phyloP scores from a whole-genome alignment of 306 rosid genomes.

The Delonix regia region DNA sequence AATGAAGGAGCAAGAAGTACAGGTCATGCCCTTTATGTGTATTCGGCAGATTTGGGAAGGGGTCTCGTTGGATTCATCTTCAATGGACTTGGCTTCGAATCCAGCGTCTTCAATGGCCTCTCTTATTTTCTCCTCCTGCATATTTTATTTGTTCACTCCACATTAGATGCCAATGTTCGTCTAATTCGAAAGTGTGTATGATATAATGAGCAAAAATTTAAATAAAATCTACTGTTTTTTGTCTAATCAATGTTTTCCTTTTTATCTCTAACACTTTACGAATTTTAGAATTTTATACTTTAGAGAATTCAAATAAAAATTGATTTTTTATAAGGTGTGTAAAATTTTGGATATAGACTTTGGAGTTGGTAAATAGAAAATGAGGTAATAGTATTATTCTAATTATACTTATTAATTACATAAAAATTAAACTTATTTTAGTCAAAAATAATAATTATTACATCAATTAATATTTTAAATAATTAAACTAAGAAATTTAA shows the following conservation, averaged over 20 bases:
- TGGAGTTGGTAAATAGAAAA: no score
- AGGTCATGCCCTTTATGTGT: constrained; percentile 69
- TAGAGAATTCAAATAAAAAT: no score
- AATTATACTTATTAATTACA: no score
- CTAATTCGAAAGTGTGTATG: no score
- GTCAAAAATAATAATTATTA: not conserved
- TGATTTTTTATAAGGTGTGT: not conserved
- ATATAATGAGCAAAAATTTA: no score
- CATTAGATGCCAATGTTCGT: not conserved
- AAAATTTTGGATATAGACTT: no score
- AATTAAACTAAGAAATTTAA: no score
- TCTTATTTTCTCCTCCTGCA: constrained; percentile 60
- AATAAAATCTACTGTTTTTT: no score
- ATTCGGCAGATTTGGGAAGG: constrained; percentile 62
- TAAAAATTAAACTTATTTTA: no score
- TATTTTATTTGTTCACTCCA: not conserved
- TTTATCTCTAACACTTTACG: no score
- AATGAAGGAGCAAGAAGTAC: constrained; percentile 75
- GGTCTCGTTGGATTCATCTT: constrained; percentile 35
- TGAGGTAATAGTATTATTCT: not conserved
- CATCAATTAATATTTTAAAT: not conserved
- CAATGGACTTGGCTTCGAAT: constrained; percentile 53
- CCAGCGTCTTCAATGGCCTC: constrained; percentile 72
- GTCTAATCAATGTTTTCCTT: no score
- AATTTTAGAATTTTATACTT: no score